These are phyloP conservation scores for Ophidiomyces ophidiicola DNA, from an alignment of 2,329 filamentous ascomycete species.

Conservation along the genomic window DNA sequence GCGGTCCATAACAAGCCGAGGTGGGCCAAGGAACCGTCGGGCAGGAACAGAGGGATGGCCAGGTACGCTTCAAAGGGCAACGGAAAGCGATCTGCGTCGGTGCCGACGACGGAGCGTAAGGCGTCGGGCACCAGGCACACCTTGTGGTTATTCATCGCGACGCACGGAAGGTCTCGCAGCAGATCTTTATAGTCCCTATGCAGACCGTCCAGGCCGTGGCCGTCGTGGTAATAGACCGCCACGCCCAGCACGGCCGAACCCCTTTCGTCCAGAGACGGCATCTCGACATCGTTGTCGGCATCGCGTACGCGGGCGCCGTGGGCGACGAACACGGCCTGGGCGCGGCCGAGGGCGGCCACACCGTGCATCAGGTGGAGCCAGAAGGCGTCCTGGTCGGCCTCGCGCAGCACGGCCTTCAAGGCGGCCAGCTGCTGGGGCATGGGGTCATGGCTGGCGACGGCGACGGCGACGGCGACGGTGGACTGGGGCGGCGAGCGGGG, in stretches of 20 bases:
- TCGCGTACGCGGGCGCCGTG: slow-evolving; percentile 52
- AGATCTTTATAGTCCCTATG: slow-evolving; percentile 52
- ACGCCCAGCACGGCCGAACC: slow-evolving; percentile 47
- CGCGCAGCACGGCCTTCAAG: slow-evolving; percentile 46
- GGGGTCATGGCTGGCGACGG: slow-evolving; percentile 42
- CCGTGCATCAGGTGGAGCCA: slow-evolving; percentile 54
- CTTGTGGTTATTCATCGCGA: slow-evolving; percentile 60
- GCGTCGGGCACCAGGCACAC: slow-evolving; percentile 55
- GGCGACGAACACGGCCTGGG: slow-evolving; percentile 57
- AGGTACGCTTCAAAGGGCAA: slow-evolving; percentile 55
- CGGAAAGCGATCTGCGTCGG: slow-evolving; percentile 46
- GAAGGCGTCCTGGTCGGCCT: slow-evolving; percentile 46
- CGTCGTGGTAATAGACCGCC: slow-evolving; percentile 55
- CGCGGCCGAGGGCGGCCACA: slow-evolving; percentile 49
- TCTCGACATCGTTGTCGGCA: slow-evolving; percentile 45
- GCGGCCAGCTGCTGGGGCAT: slow-evolving; percentile 48
- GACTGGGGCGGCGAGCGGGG: too few relatives aligned
- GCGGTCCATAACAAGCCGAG: slow-evolving; percentile 61
- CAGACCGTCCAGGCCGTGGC: slow-evolving; percentile 33
- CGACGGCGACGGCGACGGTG: too few relatives aligned
- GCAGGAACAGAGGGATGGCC: slow-evolving; percentile 52
- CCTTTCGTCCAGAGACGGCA: slow-evolving; percentile 46
- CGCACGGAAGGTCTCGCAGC: slow-evolving; percentile 53
- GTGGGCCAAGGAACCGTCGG: slow-evolving; percentile 55
- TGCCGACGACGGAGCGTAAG: slow-evolving; percentile 47